phyloP scores from a whole-genome alignment of 148 eudicot genomes.

The Rhododendron henanense region DNA sequence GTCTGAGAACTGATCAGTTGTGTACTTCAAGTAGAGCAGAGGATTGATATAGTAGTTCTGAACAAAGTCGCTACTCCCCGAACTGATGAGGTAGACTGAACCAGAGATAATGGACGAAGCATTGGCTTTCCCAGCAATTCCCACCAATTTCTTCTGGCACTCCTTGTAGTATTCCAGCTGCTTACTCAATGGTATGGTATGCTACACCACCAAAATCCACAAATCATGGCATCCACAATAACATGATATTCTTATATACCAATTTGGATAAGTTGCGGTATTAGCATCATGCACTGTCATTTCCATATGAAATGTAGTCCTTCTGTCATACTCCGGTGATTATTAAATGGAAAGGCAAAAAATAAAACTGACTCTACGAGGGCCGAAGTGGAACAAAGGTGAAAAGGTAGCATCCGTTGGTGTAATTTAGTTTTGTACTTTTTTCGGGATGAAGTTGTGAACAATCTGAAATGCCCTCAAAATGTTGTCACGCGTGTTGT shows the following conservation, averaged over 20 bases:
- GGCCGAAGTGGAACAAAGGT: not conserved
- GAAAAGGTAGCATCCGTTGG: not conserved
- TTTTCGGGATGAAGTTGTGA: not conserved
- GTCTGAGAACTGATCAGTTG: constrained; percentile 44
- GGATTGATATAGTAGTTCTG: constrained; percentile 70
- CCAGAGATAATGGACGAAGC: constrained; percentile 45
- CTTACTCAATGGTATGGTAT: constrained; percentile 39
- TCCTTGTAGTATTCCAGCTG: constrained; percentile 51
- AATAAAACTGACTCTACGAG: not conserved
- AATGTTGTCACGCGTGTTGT: not conserved
- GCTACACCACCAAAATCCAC: constrained; percentile 23
- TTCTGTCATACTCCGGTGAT: not conserved
- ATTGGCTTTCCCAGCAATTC: constrained; percentile 39
- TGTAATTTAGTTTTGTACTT: not conserved
- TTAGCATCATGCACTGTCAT: not conserved
- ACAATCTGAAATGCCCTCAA: not conserved
- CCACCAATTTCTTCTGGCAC: constrained; percentile 40
- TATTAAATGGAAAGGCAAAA: not conserved
- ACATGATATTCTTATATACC: not conserved
- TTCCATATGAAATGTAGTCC: not conserved
- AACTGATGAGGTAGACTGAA: constrained; percentile 43
- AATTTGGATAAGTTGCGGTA: not conserved
- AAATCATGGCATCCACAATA: not conserved
- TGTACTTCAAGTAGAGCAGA: constrained; percentile 45
- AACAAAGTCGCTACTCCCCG: constrained; percentile 67